phyloP scores from a whole-genome alignment of 441 rosid species.

The Sinapis alba region DNA sequence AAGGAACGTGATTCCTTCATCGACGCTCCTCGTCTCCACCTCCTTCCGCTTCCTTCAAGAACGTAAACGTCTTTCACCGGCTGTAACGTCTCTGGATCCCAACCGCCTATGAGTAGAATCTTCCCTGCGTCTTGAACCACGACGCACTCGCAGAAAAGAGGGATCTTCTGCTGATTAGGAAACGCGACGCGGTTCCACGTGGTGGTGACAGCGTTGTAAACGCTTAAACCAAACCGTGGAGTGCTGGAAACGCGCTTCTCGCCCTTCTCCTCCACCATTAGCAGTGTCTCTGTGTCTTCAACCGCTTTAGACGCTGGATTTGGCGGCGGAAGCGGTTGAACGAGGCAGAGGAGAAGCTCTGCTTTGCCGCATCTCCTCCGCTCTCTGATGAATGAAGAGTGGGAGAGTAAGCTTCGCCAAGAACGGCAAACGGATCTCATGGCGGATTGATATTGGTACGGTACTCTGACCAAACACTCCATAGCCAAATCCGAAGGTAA shows the following conservation, averaged over 20 bases:
- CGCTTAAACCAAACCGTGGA: conserved; percentile 44
- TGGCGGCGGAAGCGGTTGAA: conserved; percentile 43
- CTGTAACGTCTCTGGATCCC: conserved; percentile 52
- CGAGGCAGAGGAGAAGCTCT: conserved; percentile 49
- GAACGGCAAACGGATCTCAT: conserved; percentile 49
- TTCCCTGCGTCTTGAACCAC: conserved; percentile 39
- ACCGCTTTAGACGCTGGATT: not conserved
- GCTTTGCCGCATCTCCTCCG: conserved; percentile 38
- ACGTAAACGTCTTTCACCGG: conserved; percentile 48
- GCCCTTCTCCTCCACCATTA: not conserved
- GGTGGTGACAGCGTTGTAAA: conserved; percentile 39
- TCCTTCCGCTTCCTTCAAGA: conserved; percentile 30
- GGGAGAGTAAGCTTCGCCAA: conserved; percentile 44
- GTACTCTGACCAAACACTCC: conserved; percentile 53
- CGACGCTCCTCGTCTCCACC: conserved; percentile 49
- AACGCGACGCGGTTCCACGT: conserved; percentile 44
- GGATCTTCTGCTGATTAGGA: conserved; percentile 26
- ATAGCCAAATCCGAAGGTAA: conserved; percentile 48
- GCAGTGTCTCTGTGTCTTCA: not conserved
- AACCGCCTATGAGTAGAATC: conserved; percentile 49
- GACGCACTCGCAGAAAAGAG: conserved; percentile 55
- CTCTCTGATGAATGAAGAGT: conserved; percentile 36
- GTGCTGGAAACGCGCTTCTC: conserved; percentile 14
- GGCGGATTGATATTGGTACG: conserved; percentile 45
- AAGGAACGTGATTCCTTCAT: conserved; percentile 53